phyloP scores from a whole-genome alignment of 768 basidiomycete genomes.

The Mycena maculata region DNA sequence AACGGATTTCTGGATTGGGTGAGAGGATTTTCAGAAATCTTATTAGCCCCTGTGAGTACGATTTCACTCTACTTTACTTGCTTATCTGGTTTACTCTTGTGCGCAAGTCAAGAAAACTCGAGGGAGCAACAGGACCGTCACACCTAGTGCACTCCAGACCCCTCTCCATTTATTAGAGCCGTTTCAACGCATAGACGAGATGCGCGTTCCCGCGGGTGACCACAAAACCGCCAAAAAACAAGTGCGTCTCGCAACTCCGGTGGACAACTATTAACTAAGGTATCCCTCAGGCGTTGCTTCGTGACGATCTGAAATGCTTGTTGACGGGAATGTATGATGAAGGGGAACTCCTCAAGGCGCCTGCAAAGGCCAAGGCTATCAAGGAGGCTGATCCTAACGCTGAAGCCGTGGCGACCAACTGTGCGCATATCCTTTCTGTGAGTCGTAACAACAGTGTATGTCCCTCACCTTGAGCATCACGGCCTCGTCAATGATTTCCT shows the following conservation, averaged over 20 bases:
- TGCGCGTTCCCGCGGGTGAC: background rate
- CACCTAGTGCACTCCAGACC: background rate
- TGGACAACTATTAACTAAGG: background rate
- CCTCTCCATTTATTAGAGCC: background rate
- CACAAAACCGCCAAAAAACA: background rate
- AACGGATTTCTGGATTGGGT: no score
- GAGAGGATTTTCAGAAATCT: no score
- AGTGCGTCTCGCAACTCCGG: background rate
- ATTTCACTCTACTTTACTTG: no score
- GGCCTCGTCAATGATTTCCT: background rate
- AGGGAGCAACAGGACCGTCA: background rate
- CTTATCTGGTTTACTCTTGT: no score
- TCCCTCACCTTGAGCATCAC: background rate
- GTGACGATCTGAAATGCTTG: background rate
- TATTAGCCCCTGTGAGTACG: no score
- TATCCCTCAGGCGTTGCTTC: background rate
- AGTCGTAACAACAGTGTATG: background rate
- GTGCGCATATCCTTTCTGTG: background rate
- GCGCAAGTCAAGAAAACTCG: background rate
- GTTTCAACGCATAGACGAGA: background rate
- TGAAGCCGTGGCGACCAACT: background rate
- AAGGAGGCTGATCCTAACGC: background rate
- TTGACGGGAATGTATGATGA: background rate
- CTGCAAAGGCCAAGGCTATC: background rate
- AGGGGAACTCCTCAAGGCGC: background rate